These are phyloP conservation scores for Chaetomium olivaceum DNA, from an alignment of 2,329 filamentous ascomycete species.

Conservation along the genomic window DNA sequence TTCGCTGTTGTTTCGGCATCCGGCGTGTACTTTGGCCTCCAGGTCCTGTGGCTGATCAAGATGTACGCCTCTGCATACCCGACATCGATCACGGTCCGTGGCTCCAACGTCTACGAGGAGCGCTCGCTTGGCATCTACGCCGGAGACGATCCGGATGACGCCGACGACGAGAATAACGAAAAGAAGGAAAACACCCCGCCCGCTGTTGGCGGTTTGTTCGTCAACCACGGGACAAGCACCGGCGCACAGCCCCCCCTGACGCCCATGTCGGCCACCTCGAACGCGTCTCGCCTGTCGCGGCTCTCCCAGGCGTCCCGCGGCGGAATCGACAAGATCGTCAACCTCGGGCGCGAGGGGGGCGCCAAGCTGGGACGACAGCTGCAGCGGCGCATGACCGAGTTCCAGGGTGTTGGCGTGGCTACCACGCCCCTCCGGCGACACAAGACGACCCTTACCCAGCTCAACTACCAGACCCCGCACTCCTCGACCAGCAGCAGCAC, in stretches of 20 bases:
- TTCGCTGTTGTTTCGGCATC: slow-evolving; percentile 65
- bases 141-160: slow-evolving; percentile 37
- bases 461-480: slow-evolving; percentile 2
- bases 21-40: slow-evolving; percentile 56
- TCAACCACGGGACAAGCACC: background rate
- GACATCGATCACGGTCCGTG: slow-evolving; percentile 63
- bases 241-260: background rate
- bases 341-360: slow-evolving; percentile 4
- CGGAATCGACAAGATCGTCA: slow-evolving; percentile 19
- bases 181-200: background rate
- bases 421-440: background rate
- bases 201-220: slow-evolving; percentile 5
- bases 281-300: slow-evolving; percentile 10
- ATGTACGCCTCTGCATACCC: slow-evolving; percentile 69
- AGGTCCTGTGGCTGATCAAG: slow-evolving; percentile 63
- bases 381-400: slow-evolving; percentile 21
- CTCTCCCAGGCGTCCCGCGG: slow-evolving; percentile 9
- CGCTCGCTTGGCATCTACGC: slow-evolving; percentile 62
- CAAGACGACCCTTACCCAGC: too few relatives aligned
- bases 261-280: slow-evolving; percentile 12
- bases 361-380: slow-evolving; percentile 16
- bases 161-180: slow-evolving; percentile 23
- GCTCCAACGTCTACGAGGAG: slow-evolving; percentile 73
- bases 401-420: slow-evolving; percentile 21
- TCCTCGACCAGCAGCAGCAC: slow-evolving; percentile 24